Evolutionary conservation across 345 rosid species (phyloP).

Genomic region (Noccaea caerulescens): DNA sequence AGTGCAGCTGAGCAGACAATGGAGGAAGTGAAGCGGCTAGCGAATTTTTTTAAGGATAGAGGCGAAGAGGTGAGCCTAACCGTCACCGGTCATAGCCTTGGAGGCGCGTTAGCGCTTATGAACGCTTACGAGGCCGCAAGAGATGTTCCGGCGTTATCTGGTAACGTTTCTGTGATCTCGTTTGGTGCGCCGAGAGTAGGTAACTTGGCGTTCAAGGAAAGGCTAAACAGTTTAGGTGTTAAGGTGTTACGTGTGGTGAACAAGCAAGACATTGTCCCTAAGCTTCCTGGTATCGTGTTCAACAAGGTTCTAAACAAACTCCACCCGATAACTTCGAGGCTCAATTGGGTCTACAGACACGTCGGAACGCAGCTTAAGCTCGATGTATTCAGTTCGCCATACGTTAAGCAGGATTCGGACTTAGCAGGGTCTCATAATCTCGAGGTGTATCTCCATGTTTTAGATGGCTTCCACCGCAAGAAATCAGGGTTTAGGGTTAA

Average conservation of each 20-base stretch:
- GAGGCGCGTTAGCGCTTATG: constrained; percentile 66
- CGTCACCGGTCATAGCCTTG: constrained; percentile 62
- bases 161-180: constrained; percentile 55
- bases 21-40: constrained; percentile 54
- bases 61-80: constrained; percentile 66
- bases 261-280: constrained; percentile 67
- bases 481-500: constrained; percentile 53
- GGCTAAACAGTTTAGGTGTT: constrained; percentile 52
- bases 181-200: constrained; percentile 78
- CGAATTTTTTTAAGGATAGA: constrained; percentile 41
- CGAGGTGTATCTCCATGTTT: constrained; percentile 62
- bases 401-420: constrained; percentile 50
- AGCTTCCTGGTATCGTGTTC: constrained; percentile 58
- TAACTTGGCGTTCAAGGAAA: constrained; percentile 60
- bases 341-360: constrained; percentile 65
- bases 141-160: constrained; percentile 47
- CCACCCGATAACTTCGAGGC: constrained; percentile 42
- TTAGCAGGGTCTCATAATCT: constrained; percentile 54
- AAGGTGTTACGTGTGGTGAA: constrained; percentile 56
- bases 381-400: constrained; percentile 52
- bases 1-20: constrained; percentile 69
- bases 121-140: constrained; percentile 59
- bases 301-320: constrained; percentile 55
- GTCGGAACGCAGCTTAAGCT: constrained; percentile 64
- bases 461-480: constrained; percentile 58